A percentile compares a stretch with the other conserved stretches of the same genome.
Evolutionary conservation across 805 yeast genomes (phyloP).

Genomic region (Metschnikowia vanudenii): DNA sequence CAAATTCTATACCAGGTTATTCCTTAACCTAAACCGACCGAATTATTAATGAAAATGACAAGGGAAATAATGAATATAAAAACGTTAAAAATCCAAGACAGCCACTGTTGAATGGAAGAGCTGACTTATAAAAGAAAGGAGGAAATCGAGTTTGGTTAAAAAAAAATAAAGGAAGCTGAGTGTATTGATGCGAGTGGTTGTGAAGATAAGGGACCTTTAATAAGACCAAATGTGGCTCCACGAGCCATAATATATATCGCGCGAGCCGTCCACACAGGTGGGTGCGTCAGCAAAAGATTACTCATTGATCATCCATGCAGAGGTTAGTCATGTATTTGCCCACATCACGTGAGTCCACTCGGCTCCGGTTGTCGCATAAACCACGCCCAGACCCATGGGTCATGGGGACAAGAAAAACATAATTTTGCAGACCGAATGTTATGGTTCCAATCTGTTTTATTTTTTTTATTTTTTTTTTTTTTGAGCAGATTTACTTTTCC

Average conservation of each 20-base stretch:
- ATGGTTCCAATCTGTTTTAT: too few relatives aligned
- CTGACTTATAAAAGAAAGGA: background rate
- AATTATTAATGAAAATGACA: constrained; percentile 1
- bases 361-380: background rate
- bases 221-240: constrained; percentile 6
- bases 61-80: constrained; percentile 3
- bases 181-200: background rate
- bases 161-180: background rate
- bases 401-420: too few relatives aligned
- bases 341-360: constrained; percentile 7
- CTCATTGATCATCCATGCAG: constrained; percentile 7
- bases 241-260: constrained; percentile 7
- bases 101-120: background rate
- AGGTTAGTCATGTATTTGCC: constrained; percentile 9
- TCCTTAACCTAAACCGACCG: constrained; percentile 14
- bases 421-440: too few relatives aligned
- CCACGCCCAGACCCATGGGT: background rate
- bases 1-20: constrained; percentile 5
- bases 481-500: background rate
- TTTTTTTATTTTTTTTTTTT: too few relatives aligned
- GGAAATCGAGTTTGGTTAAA: background rate
- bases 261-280: constrained; percentile 1
- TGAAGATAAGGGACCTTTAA: background rate
- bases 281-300: constrained; percentile 2
- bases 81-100: background rate